Percentiles rank a stretch among this genome's conserved stretches.
phyloP scores from a whole-genome alignment of 1,139 yeast genomes.

The Yamadazyma triangularis region DNA sequence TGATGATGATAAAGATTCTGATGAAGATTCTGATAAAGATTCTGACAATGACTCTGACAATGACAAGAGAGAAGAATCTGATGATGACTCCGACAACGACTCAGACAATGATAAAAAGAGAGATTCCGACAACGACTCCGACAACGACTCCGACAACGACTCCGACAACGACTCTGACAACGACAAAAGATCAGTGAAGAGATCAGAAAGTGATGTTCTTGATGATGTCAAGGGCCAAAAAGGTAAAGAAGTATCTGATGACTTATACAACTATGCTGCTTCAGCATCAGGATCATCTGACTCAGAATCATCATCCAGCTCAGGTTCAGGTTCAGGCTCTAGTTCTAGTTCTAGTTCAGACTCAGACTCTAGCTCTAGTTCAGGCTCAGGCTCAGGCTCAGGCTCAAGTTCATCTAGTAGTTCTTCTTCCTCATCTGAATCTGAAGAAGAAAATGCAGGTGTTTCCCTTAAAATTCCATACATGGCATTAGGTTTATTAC shows the following conservation, averaged over 20 bases:
- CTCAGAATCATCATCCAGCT: no score
- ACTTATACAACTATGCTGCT: neutral
- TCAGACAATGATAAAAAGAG: no score
- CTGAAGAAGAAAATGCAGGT: neutral
- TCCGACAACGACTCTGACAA: constrained; percentile 1
- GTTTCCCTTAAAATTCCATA: neutral
- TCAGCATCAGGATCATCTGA: no score
- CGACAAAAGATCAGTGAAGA: constrained; percentile 1
- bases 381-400: neutral
- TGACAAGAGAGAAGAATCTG: constrained; percentile 1
- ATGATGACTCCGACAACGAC: no score
- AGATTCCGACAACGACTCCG: no score
- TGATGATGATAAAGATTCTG: neutral
- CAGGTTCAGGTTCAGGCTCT: neutral
- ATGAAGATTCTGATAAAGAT: constrained; percentile 1
- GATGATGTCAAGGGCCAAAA: constrained; percentile 2
- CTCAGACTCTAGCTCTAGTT: no score
- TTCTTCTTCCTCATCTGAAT: neutral
- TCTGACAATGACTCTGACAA: constrained; percentile 1
- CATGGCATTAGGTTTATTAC: neutral
- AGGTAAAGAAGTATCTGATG: constrained; percentile 1
- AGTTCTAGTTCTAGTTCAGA: no score
- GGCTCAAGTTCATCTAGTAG: neutral
- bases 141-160: constrained; percentile 1
- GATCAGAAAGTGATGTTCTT: constrained; percentile 2